Conservation (phyloP, 2,329 filamentous ascomycete genomes). For the Lachnum nothofagi region DNA sequence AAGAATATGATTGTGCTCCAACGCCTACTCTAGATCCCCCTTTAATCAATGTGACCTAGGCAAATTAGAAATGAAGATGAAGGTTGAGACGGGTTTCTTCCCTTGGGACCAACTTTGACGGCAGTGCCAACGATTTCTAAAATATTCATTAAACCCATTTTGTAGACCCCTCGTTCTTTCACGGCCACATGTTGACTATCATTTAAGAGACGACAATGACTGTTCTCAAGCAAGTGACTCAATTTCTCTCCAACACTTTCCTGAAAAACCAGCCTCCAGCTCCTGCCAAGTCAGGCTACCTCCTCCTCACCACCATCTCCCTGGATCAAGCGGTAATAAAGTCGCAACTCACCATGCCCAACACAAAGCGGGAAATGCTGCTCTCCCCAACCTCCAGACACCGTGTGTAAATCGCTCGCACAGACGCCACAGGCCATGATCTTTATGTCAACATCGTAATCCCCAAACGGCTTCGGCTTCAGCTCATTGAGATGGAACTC, state of each 20-base stretch:
- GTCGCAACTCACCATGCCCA: slow-evolving; percentile 40
- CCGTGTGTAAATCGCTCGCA: slow-evolving; percentile 66
- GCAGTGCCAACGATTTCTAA: slow-evolving; percentile 65
- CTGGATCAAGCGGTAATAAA: background rate
- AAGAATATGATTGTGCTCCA: slow-evolving; percentile 50
- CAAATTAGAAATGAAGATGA: no score
- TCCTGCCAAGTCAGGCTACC: no score
- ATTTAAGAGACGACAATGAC: no score
- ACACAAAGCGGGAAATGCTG: slow-evolving; percentile 48
- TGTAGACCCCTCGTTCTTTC: no score
- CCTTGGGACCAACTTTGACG: slow-evolving; percentile 61
- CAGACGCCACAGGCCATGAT: slow-evolving; percentile 77
- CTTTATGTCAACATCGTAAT: slow-evolving; percentile 83
- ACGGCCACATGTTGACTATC: no score
- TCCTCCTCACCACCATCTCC: no score
- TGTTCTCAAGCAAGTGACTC: no score
- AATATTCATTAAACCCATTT: no score
- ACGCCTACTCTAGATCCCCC: slow-evolving; percentile 51
- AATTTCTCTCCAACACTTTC: no score
- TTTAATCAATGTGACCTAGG: slow-evolving; percentile 53
- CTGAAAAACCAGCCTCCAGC: no score
- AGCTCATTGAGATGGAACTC: slow-evolving; percentile 49
- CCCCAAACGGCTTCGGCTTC: slow-evolving; percentile 78
- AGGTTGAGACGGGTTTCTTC: no score
- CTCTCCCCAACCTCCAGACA: slow-evolving; percentile 53